phyloP scores from a whole-genome alignment of 768 basidiomycete species.

The Termitomyces sp. region DNA sequence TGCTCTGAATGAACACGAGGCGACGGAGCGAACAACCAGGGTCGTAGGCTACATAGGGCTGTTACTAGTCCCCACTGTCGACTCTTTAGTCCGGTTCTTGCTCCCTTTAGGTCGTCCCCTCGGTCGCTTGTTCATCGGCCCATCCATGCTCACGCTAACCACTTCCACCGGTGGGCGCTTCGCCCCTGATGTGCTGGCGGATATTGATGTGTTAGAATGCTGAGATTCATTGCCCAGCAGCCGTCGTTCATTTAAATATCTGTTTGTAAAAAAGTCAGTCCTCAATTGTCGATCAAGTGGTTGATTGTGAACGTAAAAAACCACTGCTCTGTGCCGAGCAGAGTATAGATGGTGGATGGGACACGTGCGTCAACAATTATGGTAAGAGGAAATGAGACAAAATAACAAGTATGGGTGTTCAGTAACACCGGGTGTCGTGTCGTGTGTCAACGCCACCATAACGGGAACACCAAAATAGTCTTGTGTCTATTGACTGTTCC shows the following conservation, averaged over 20 bases:
- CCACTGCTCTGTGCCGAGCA: background rate
- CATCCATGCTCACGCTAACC: constrained; percentile 12
- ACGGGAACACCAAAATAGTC: background rate
- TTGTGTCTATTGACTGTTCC: background rate
- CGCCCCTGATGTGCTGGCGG: constrained; percentile 12
- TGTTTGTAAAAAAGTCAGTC: constrained; percentile 16
- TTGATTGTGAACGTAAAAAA: background rate
- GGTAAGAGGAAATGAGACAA: background rate
- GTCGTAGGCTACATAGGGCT: constrained; percentile 5
- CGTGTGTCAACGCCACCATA: constrained; percentile 1
- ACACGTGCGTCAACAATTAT: background rate
- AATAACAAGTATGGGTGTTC: background rate
- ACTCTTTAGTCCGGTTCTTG: constrained; percentile 40
- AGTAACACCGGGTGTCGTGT: background rate
- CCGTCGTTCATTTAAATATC: constrained; percentile 60
- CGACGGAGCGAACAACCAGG: background rate
- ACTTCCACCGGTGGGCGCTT: constrained; percentile 23
- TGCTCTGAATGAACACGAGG: background rate
- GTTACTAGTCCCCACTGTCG: background rate
- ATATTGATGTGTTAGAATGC: background rate
- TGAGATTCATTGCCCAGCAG: constrained; percentile 41
- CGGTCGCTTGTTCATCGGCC: constrained; percentile 40
- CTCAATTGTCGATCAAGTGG: background rate
- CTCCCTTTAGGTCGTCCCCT: constrained; percentile 68
- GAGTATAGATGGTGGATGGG: background rate